phyloP scores from a whole-genome alignment of 257 asterid species.

The Mitragyna speciosa region DNA sequence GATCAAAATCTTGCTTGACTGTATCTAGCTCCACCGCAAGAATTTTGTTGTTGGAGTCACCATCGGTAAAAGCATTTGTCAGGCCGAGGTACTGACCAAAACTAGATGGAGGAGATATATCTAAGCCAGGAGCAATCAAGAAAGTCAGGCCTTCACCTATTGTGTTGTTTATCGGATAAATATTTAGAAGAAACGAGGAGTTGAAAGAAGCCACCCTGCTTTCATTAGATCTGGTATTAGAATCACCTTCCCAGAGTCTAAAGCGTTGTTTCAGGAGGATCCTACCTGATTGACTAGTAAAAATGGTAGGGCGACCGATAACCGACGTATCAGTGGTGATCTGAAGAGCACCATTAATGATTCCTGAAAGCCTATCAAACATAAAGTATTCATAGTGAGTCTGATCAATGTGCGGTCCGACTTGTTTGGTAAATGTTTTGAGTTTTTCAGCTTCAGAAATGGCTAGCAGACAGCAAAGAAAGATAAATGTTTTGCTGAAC shows the following conservation, averaged over 20 bases:
- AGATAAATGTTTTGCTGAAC: slow-evolving; percentile 14
- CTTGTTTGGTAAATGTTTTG: neutral
- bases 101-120: slow-evolving; percentile 43
- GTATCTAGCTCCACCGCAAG: slow-evolving; percentile 90
- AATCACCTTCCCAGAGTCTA: slow-evolving; percentile 59
- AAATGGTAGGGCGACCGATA: slow-evolving; percentile 12
- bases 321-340: slow-evolving; percentile 61
- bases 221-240: neutral
- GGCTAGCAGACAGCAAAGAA: slow-evolving; percentile 26
- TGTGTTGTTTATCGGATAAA: slow-evolving; percentile 23
- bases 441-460: slow-evolving; percentile 31
- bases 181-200: slow-evolving; percentile 62
- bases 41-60: slow-evolving; percentile 39
- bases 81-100: slow-evolving; percentile 74
- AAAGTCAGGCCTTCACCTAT: slow-evolving; percentile 78
- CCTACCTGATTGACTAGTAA: slow-evolving; percentile 46
- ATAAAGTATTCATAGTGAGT: neutral
- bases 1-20: slow-evolving; percentile 63
- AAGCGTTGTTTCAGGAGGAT: slow-evolving; percentile 33
- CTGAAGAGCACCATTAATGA: slow-evolving; percentile 59
- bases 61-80: slow-evolving; percentile 60
- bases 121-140: slow-evolving; percentile 50
- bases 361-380: slow-evolving; percentile 28
- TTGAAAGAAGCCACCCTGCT: slow-evolving; percentile 52
- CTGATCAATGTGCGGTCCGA: slow-evolving; percentile 30